Percentiles rank a stretch among this genome's conserved stretches.
These are phyloP conservation scores for Apiospora kogelbergensis DNA, from an alignment of 2,329 filamentous ascomycete genomes.

Conservation along the genomic window DNA sequence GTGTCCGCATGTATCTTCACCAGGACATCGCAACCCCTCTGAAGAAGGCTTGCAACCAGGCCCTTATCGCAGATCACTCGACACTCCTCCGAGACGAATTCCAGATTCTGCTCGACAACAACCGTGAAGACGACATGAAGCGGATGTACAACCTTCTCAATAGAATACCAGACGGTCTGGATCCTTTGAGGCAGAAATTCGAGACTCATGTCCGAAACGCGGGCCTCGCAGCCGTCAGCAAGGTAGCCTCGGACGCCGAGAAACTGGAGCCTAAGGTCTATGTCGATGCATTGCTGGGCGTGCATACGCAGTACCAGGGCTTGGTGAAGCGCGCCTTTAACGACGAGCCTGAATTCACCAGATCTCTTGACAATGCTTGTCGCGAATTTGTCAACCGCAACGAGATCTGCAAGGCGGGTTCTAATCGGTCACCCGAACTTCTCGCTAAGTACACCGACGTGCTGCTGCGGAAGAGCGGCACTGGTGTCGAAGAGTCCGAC, in stretches of 20 bases:
- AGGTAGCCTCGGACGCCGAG: slow-evolving; percentile 84
- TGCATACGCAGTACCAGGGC: slow-evolving; percentile 89
- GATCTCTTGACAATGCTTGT: slow-evolving; percentile 94
- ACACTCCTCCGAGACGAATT: slow-evolving; percentile 90
- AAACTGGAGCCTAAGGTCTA: slow-evolving; percentile 95
- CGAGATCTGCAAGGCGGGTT: slow-evolving; percentile 89
- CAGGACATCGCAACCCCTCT: slow-evolving; percentile 82
- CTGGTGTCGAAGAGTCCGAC: slow-evolving; percentile 90
- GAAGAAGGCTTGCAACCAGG: slow-evolving; percentile 84
- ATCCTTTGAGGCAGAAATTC: slow-evolving; percentile 83
- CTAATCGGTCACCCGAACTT: slow-evolving; percentile 91
- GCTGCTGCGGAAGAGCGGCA: slow-evolving; percentile 87
- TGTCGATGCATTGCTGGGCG: slow-evolving; percentile 90
- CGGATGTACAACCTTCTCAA: slow-evolving; percentile 93
- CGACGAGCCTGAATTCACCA: slow-evolving; percentile 94
- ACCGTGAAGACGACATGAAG: slow-evolving; percentile 92
- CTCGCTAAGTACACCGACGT: slow-evolving; percentile 95
- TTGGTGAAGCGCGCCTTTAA: slow-evolving; percentile 91
- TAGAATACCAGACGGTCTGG: slow-evolving; percentile 85
- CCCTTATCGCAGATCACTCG: slow-evolving; percentile 87
- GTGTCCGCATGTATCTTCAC: slow-evolving; percentile 88
- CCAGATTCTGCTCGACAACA: slow-evolving; percentile 87
- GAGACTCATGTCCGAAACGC: slow-evolving; percentile 92
- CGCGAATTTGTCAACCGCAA: slow-evolving; percentile 98
- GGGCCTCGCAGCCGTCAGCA: slow-evolving; percentile 83